Evolutionary conservation across 2,329 filamentous ascomycete genomes (phyloP), one percentile per base, ranked within the genome.

Genomic region (Epichloe brachyelytri): DNA sequence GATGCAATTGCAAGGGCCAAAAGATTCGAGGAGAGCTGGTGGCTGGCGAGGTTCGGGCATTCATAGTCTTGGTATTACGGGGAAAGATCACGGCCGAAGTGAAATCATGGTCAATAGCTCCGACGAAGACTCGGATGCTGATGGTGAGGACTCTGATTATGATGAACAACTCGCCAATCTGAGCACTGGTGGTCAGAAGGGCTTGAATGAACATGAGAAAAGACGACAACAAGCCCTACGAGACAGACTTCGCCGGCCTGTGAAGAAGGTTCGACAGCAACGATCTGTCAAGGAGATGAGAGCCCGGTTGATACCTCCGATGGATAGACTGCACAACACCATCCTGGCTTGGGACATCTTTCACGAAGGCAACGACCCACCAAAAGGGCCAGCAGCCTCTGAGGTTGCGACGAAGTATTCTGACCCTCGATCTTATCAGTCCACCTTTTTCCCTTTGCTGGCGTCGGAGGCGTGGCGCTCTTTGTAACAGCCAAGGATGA

Each of bases 311-410:
- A 86, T 90, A 34, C 93, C 94, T 7, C 88, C 94, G 57, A 85
- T 98, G 69, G 85, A 88, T 38, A 76, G 80, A 15, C 71, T 98
- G 33, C 93, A 97, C 64, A 83, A 86, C 59, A 84, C 84, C 17
- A 88, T 98, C 48, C 78, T 98, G 3, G 79, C 85, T 51, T 98
- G 93, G 93, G 87, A 98, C 57, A 95, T 94, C 57, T 98, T 96
- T 66, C 86, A 95, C 61, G 73, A 82, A 44, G 88, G 89, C 30
- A 88, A 90, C 60, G 86, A 90, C 53, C 93, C 93, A 5, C 90
- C 93, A 0, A 83, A 80, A 48, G 80, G 80, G 15, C 82, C 83
- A 46, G 76, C 80, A 43, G 95, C 91, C 62, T 80, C 77, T 45
- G 74, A 80, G 50, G 91, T 98, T 11, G 82, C 85, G 5, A 84